Evolutionary conservation across 2,329 filamentous ascomycete species (phyloP).

Genomic region (Cadophora luteo-olivacea): DNA sequence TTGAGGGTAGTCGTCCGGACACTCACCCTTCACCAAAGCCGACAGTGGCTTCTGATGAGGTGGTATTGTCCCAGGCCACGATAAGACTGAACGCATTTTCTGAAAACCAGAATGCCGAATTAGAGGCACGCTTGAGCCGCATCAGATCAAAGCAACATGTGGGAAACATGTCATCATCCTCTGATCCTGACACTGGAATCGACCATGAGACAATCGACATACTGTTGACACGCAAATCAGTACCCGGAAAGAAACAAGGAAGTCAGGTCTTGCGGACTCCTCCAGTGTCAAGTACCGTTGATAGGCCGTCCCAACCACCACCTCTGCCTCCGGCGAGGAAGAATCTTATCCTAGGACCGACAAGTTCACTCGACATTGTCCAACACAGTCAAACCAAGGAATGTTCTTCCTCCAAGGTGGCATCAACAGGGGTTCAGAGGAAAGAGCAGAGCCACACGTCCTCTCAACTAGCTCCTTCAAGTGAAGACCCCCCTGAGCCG

Average conservation of each 20-base stretch:
- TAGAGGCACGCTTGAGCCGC: conserved; percentile 31
- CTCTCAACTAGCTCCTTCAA: not conserved
- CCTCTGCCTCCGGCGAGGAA: not conserved
- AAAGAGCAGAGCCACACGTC: not conserved
- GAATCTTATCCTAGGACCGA: not conserved
- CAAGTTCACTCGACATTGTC: not conserved
- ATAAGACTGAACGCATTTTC: conserved; percentile 29
- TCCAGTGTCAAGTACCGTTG: not conserved
- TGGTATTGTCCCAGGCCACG: conserved; percentile 35
- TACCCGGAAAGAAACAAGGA: not conserved
- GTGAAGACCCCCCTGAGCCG: not conserved
- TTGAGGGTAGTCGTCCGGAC: not conserved
- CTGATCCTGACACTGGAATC: conserved; percentile 30
- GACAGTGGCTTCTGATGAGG: conserved; percentile 10
- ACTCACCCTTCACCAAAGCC: conserved; percentile 6
- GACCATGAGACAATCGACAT: conserved; percentile 35
- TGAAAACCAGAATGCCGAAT: conserved; percentile 30
- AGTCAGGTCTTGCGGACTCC: not conserved
- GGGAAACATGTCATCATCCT: conserved; percentile 27
- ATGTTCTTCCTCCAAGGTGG: no score
- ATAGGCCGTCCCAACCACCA: not conserved
- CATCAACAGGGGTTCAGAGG: not conserved
- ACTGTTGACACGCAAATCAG: conserved; percentile 30
- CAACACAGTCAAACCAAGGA: not conserved
- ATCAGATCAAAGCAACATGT: conserved; percentile 17